phyloP scores from a whole-genome alignment of 495 filamentous ascomycete species.

The Hypoxylon cercidicola region DNA sequence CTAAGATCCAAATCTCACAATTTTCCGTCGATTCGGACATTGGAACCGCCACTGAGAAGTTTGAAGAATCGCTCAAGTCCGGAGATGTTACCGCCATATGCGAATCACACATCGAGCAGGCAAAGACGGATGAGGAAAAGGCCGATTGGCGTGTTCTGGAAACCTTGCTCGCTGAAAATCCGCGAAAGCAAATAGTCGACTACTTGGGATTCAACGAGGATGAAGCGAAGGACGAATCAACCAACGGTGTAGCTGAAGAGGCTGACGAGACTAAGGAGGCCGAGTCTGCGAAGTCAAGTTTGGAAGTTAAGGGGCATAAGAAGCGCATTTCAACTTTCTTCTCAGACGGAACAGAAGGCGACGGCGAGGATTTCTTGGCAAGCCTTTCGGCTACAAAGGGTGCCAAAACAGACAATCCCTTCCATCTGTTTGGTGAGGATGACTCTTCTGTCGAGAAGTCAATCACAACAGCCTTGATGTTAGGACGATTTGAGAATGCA shows the following conservation, averaged over 20 bases:
- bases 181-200: conserved; percentile 80
- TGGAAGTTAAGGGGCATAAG: conserved; percentile 53
- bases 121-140: conserved; percentile 88
- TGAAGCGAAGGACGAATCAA: conserved; percentile 62
- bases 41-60: conserved; percentile 82
- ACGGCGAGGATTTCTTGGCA: conserved; percentile 88
- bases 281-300: conserved; percentile 55
- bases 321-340: conserved; percentile 84
- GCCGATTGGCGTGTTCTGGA: conserved; percentile 95
- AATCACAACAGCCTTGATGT: conserved; percentile 86
- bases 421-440: conserved; percentile 76
- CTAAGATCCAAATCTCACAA: conserved; percentile 81
- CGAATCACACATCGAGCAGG: conserved; percentile 75
- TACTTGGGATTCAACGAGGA: conserved; percentile 85
- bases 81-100: conserved; percentile 84
- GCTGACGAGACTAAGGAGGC: conserved; percentile 50
- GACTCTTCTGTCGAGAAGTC: conserved; percentile 84
- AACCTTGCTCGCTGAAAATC: conserved; percentile 83
- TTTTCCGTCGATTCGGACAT: conserved; percentile 91
- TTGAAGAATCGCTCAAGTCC: conserved; percentile 82
- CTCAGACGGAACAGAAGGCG: conserved; percentile 73
- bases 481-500: conserved; percentile 91
- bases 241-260: conserved; percentile 58
- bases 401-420: conserved; percentile 62
- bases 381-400: conserved; percentile 65